Percentiles rank a stretch among this genome's conserved stretches.
Conservation (phyloP, 2,329 filamentous ascomycete genomes). For the Ceratocystis harringtonii region DNA sequence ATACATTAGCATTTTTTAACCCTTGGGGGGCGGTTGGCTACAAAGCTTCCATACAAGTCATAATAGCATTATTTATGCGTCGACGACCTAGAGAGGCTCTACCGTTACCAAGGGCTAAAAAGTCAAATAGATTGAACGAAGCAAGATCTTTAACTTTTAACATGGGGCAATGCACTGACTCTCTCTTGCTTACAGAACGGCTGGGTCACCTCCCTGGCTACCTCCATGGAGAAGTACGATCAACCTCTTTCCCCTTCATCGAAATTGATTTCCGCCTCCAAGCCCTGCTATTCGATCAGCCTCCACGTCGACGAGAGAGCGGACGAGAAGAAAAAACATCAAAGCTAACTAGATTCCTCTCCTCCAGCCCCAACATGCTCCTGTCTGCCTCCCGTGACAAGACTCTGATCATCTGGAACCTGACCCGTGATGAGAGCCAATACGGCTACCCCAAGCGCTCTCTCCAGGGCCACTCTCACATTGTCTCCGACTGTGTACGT, state of each 20-base stretch:
- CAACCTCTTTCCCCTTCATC: slow-evolving; percentile 12
- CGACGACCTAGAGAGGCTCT: background rate
- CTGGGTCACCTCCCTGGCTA: slow-evolving; percentile 98
- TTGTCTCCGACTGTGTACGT: slow-evolving; percentile 99
- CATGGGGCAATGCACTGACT: slow-evolving; percentile 16
- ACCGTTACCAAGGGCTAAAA: background rate
- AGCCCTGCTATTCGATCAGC: background rate
- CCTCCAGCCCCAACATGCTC: slow-evolving; percentile 88
- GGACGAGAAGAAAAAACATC: background rate
- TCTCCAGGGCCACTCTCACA: slow-evolving; percentile 98
- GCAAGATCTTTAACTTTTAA: slow-evolving; percentile 7
- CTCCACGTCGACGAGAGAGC: background rate
- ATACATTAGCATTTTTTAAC: background rate
- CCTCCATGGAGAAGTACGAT: slow-evolving; percentile 92
- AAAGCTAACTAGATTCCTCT: slow-evolving; percentile 16
- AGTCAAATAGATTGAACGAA: background rate
- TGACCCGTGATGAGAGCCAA: slow-evolving; percentile 93
- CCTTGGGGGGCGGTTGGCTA: background rate
- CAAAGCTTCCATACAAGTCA: background rate
- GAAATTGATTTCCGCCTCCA: background rate
- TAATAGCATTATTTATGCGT: background rate
- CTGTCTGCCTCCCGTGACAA: slow-evolving; percentile 95
- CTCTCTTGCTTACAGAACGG: slow-evolving; percentile 45
- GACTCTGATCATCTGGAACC: slow-evolving; percentile 99
- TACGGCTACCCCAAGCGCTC: slow-evolving; percentile 99